These are phyloP conservation scores for Filobasidium wieringae DNA, from an alignment of 768 basidiomycete genomes.

Conservation along the genomic window DNA sequence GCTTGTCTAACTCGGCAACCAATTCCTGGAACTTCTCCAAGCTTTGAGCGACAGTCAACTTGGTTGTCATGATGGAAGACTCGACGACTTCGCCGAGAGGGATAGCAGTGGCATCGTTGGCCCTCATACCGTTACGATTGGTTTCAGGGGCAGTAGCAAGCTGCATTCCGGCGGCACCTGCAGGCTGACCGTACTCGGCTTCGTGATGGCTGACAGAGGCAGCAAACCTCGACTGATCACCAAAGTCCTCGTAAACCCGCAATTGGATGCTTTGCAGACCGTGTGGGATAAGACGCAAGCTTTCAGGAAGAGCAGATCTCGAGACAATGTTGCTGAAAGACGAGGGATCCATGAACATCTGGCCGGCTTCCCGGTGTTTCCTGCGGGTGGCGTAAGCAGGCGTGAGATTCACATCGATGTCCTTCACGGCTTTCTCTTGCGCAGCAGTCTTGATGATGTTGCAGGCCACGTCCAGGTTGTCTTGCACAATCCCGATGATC, in stretches of 20 bases:
- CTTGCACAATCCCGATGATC: constrained; percentile 61
- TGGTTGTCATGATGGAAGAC: constrained; percentile 21
- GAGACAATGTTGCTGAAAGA: constrained; percentile 49
- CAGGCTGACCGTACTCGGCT: constrained; percentile 43
- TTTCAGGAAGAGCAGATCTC: constrained; percentile 74
- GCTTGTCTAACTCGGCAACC: constrained; percentile 62
- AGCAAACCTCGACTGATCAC: constrained; percentile 47
- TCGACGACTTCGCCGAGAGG: constrained; percentile 16
- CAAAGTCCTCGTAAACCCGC: constrained; percentile 91
- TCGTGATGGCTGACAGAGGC: constrained; percentile 28
- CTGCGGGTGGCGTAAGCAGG: constrained; percentile 70
- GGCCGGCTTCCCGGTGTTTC: constrained; percentile 68
- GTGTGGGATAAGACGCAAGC: constrained; percentile 66
- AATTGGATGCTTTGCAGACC: constrained; percentile 74
- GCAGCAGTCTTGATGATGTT: constrained; percentile 92
- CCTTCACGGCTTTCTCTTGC: constrained; percentile 85
- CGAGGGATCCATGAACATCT: constrained; percentile 80
- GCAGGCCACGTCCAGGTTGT: constrained; percentile 89
- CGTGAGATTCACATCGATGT: constrained; percentile 81
- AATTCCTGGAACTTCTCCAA: constrained; percentile 69
- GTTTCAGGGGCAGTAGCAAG: constrained; percentile 11
- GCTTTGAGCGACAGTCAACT: constrained; percentile 50
- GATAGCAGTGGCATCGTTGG: not conserved
- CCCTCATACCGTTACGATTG: not conserved
- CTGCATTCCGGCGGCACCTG: constrained; percentile 42